Base-by-base conservation (phyloP, 805 yeast genomes). In the Ogataea sp. region DNA sequence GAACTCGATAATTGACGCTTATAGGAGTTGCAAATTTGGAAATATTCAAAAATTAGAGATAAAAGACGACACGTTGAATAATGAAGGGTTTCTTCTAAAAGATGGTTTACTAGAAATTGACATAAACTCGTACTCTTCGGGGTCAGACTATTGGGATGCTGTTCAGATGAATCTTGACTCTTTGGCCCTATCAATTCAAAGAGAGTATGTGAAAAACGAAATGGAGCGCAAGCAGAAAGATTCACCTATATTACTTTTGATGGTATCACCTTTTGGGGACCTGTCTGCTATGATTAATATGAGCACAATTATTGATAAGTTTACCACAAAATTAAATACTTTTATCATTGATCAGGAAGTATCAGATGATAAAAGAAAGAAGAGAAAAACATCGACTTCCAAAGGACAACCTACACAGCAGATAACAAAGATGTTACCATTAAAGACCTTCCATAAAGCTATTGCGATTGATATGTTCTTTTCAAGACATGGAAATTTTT, bases 11-110 rank as follows among this genome's bases (percentile, higher is more conserved):
- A 51, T 54, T 9, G 62, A 70, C 28, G 62, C 62, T 24, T 80
- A 76, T 52, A 59, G 57, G 6, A 71, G 67, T 30, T 67, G 71
- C 41, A 67, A 68, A 18, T 57, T 80, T 34, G 85, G 85, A 1
- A 42, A 23, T 3, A 51, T 62, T 16, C 48, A 23, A 4, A 41
- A 34, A 28, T 27, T 52, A 3, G 34, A 39, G 4, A 31, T 42
- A 2, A 26, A 34, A 6, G 36, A 33, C 15, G 41, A 35, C 6
- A 35, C 33, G 7, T 13, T 34, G 6, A 36, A 27, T 13, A 29
- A 25, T 29, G 20, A 36, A 27, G 33, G 21, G 3, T 27, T 36
- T 20, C 10, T 14, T 5, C 14, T 37, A 7, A 44, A 33, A 7
- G 38, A 44, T 16, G 56, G 56, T 9, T 8, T 55, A 1, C 8